Conservation (phyloP, 108 stramenopile species). For the Heterococcus sp. region DNA sequence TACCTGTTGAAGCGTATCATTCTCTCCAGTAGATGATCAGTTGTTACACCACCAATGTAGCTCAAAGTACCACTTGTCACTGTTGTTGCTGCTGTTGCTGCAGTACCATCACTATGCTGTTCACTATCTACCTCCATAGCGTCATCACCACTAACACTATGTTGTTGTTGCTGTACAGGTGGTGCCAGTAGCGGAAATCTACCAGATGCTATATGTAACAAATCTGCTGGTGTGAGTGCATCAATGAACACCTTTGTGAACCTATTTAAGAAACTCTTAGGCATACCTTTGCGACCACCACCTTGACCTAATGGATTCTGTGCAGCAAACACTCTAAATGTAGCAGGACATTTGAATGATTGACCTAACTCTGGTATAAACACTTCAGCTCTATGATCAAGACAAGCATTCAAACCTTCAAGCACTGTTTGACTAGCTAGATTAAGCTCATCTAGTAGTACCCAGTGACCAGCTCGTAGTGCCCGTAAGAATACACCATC, state of each 20-base stretch:
- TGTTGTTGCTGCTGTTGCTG: neutral
- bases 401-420: conserved; percentile 94
- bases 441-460: conserved; percentile 98
- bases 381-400: conserved; percentile 93
- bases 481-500: conserved; percentile 95
- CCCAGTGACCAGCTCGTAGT: conserved; percentile 94
- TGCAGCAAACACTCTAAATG: conserved; percentile 94
- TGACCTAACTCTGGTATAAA: conserved; percentile 92
- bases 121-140: too few species aligned
- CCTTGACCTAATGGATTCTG: conserved; percentile 97
- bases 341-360: conserved; percentile 80
- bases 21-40: neutral
- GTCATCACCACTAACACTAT: neutral
- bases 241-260: conserved; percentile 88
- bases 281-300: conserved; percentile 94
- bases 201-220: conserved; percentile 66
- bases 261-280: conserved; percentile 91
- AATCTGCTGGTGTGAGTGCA: conserved; percentile 72
- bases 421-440: conserved; percentile 96
- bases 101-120: too few species aligned
- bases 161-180: too few species aligned
- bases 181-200: conserved; percentile 15
- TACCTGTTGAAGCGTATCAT: conserved; percentile 79
- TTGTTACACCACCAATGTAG: neutral
- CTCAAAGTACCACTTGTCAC: neutral